Percentiles rank a stretch among this genome's conserved stretches.
Conservation (phyloP, 1,139 yeast species). For the Saccharomyces hybrid region DNA sequence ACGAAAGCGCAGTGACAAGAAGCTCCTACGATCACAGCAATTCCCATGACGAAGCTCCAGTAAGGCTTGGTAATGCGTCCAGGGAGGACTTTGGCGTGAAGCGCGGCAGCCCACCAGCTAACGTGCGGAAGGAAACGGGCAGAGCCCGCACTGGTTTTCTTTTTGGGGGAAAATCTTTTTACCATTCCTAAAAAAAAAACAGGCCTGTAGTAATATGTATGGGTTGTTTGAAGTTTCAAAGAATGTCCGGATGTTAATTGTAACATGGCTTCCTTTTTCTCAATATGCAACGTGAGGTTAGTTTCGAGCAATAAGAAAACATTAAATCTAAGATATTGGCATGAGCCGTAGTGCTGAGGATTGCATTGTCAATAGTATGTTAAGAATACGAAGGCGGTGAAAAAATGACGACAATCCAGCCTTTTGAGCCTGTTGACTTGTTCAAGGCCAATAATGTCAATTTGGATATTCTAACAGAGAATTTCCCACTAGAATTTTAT, state of each 20-base stretch:
- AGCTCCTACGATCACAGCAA: background rate
- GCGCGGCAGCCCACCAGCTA: background rate
- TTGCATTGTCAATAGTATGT: background rate
- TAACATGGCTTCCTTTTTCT: background rate
- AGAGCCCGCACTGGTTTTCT: too few species aligned
- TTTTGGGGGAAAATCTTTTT: background rate
- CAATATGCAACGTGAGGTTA: background rate
- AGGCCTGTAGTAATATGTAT: background rate
- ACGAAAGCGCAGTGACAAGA: background rate
- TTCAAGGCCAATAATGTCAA: conserved; percentile 67
- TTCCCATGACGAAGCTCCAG: background rate
- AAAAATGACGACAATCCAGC: conserved; percentile 36
- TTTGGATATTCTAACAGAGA: conserved; percentile 83
- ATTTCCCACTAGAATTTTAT: conserved; percentile 77
- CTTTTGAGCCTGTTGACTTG: conserved; percentile 80
- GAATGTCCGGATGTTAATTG: background rate
- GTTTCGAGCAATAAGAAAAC: background rate
- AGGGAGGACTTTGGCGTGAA: background rate
- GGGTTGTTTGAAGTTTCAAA: background rate
- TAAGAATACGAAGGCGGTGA: background rate
- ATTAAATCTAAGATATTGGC: background rate
- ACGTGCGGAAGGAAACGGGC: background rate
- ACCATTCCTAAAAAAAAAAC: background rate
- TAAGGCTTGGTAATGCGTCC: too few species aligned
- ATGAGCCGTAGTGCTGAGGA: background rate